A percentile compares a stretch with the other conserved stretches of the same genome.
These are phyloP conservation scores for Aspergillus neotritici DNA, from an alignment of 2,329 filamentous ascomycete species.

Conservation along the genomic window DNA sequence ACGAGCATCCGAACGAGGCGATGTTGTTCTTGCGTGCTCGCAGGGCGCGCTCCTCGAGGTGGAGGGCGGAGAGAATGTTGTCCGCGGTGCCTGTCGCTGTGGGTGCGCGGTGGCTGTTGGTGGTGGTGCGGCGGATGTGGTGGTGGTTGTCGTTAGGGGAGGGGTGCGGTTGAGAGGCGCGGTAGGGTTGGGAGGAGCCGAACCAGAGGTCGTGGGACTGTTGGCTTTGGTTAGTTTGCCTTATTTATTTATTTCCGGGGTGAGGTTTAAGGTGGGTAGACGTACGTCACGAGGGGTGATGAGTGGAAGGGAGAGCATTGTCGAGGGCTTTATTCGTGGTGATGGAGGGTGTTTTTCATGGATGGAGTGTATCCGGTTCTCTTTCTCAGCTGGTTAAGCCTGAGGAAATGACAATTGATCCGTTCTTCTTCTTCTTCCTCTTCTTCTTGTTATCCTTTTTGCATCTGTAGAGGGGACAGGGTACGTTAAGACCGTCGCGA, in stretches of 20 bases:
- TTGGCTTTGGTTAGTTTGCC: constrained; percentile 13
- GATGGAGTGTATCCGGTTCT: background rate
- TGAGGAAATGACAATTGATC: background rate
- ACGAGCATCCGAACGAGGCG: constrained; percentile 77
- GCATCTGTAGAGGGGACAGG: too few species aligned
- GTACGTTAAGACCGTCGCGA: too few species aligned
- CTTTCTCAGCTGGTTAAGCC: background rate
- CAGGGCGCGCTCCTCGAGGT: constrained; percentile 70
- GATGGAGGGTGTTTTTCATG: too few species aligned
- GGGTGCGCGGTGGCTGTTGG: constrained; percentile 18
- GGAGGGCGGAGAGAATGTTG: constrained; percentile 63
- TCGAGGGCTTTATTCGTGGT: background rate
- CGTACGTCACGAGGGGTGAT: constrained; percentile 66
- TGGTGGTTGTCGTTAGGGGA: constrained; percentile 25
- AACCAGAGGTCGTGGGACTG: constrained; percentile 73
- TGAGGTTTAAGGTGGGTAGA: constrained; percentile 4
- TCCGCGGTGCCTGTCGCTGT: constrained; percentile 51
- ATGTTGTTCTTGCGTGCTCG: constrained; percentile 74
- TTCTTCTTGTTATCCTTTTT: too few species aligned
- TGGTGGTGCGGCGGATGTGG: constrained; percentile 12
- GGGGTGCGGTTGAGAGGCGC: constrained; percentile 27
- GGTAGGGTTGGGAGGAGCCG: constrained; percentile 53
- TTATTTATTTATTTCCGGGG: background rate
- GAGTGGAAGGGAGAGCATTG: constrained; percentile 59
- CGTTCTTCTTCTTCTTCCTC: too few species aligned